These are phyloP conservation scores for Trichoderma cornu-damae DNA, from an alignment of 2,329 filamentous ascomycete genomes.

Conservation along the genomic window DNA sequence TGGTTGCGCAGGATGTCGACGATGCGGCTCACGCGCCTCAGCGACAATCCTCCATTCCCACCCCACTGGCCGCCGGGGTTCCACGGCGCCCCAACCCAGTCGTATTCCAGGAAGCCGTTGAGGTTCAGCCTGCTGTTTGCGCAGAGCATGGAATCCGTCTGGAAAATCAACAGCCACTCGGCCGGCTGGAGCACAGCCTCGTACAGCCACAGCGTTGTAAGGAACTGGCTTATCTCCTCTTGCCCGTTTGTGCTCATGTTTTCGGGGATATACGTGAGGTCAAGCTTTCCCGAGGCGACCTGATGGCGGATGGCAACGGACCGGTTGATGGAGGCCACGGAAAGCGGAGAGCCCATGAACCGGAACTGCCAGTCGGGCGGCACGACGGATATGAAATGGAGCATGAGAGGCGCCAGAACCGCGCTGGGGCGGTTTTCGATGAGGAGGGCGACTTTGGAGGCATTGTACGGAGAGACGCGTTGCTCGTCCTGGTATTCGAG, in stretches of 20 bases:
- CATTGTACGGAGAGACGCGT: conserved; percentile 30
- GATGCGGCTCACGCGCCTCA: conserved; percentile 50
- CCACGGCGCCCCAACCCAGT: conserved; percentile 53
- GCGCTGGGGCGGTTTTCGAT: conserved; percentile 49
- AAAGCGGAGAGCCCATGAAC: conserved; percentile 49
- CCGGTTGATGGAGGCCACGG: conserved; percentile 41
- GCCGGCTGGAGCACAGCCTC: conserved; percentile 44
- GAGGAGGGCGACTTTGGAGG: conserved; percentile 50
- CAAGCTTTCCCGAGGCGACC: conserved; percentile 42
- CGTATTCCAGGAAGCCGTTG: conserved; percentile 48
- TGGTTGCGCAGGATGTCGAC: conserved; percentile 48
- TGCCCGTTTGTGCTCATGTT: conserved; percentile 48
- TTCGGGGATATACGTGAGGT: conserved; percentile 46
- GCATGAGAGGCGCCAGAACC: conserved; percentile 47
- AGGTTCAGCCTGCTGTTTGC: conserved; percentile 45
- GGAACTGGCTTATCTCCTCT: conserved; percentile 49
- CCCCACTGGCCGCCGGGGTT: conserved; percentile 38
- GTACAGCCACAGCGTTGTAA: conserved; percentile 51
- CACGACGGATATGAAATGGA: conserved; percentile 53
- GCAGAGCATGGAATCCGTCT: conserved; percentile 52
- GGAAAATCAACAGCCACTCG: conserved; percentile 52
- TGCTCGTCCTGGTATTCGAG: neutral
- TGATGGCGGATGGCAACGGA: conserved; percentile 44
- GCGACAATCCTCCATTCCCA: conserved; percentile 49
- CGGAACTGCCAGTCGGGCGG: conserved; percentile 54